Conservation (phyloP, 164 flowering plant genomes). For the Kalanchoe fedtschenkoi region DNA sequence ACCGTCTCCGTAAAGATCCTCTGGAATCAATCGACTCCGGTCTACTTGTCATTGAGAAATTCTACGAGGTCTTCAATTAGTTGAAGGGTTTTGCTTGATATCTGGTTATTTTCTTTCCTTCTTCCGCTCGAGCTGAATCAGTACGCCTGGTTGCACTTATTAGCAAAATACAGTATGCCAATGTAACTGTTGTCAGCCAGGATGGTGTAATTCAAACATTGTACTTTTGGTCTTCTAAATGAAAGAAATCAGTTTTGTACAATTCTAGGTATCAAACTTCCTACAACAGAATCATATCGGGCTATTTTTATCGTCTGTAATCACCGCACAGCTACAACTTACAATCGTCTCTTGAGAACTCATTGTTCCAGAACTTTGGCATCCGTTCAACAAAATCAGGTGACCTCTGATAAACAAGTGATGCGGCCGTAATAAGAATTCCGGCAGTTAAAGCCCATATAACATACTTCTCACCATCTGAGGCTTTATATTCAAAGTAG, state of each 20-base stretch:
- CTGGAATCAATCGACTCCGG: slow-evolving; percentile 96
- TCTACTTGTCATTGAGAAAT: slow-evolving; percentile 83
- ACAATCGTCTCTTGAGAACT: neutral
- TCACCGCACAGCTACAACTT: slow-evolving; percentile 1
- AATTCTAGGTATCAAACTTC: too few relatives aligned
- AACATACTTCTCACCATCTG: slow-evolving; percentile 32
- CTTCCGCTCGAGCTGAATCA: neutral
- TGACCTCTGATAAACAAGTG: slow-evolving; percentile 64
- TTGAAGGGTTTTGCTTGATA: neutral
- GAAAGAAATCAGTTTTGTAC: too few relatives aligned
- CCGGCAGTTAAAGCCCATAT: slow-evolving; percentile 94
- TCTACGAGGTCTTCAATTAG: slow-evolving; percentile 82
- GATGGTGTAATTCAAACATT: too few relatives aligned
- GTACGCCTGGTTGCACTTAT: neutral
- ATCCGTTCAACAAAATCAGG: slow-evolving; percentile 58
- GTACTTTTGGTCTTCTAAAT: too few relatives aligned
- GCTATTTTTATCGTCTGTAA: neutral
- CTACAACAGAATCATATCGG: neutral
- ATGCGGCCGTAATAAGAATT: slow-evolving; percentile 73
- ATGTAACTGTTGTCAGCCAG: neutral
- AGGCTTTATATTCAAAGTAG: slow-evolving; percentile 51
- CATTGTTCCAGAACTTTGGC: slow-evolving; percentile 30
- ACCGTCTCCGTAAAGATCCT: slow-evolving; percentile 90
- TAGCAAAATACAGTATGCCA: too few relatives aligned
- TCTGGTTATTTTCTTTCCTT: neutral